phyloP scores from a whole-genome alignment of 176 grass and related monocot species.

The Oropetium thomaeum region DNA sequence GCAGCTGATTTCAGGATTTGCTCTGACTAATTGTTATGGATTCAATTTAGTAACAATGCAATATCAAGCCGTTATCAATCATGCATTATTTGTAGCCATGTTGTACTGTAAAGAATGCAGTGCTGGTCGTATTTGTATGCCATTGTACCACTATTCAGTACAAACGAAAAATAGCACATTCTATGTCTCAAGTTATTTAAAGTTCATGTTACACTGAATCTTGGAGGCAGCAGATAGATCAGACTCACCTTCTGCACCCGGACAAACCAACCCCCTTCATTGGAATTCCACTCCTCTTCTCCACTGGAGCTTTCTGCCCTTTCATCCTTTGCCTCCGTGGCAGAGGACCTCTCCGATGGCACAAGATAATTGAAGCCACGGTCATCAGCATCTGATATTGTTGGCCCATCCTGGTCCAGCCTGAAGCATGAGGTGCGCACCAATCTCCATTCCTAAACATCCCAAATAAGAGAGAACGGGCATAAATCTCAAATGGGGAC shows the following conservation, averaged over 20 bases:
- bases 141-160: neutral
- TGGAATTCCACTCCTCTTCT: constrained; percentile 20
- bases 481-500: neutral
- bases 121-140: neutral
- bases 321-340: neutral
- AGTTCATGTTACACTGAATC: neutral
- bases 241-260: constrained; percentile 36
- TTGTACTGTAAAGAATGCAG: neutral
- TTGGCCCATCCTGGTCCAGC: constrained; percentile 45
- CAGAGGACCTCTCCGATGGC: neutral
- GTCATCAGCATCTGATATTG: constrained; percentile 27
- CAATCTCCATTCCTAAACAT: constrained; percentile 44
- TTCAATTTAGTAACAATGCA: neutral
- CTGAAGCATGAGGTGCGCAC: constrained; percentile 53
- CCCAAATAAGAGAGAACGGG: neutral
- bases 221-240: neutral
- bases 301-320: neutral
- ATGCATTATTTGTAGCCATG: neutral
- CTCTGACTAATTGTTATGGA: neutral
- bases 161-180: neutral
- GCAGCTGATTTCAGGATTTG: neutral
- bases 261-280: constrained; percentile 38
- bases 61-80: neutral
- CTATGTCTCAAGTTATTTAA: neutral
- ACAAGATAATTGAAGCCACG: neutral